phyloP scores from a whole-genome alignment of 768 basidiomycete genomes.

The Rickenella mellea region DNA sequence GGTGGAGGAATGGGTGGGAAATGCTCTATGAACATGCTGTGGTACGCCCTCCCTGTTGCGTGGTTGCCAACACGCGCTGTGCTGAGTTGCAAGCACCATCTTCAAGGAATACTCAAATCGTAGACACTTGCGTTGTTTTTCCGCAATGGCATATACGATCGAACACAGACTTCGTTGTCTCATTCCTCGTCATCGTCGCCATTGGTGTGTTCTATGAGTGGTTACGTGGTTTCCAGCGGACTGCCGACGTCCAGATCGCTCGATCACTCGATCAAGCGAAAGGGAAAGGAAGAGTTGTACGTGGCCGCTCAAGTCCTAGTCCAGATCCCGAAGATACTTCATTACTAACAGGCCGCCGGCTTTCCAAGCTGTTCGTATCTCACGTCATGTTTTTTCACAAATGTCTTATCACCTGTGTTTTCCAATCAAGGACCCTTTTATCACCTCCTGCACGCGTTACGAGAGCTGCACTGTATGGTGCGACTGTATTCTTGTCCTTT shows the following conservation, averaged over 20 bases:
- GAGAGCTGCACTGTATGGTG: conserved; percentile 65
- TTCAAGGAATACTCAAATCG: conserved; percentile 63
- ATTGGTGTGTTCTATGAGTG: conserved; percentile 78
- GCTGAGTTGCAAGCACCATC: neutral
- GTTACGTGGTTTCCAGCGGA: conserved; percentile 52
- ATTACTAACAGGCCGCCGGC: conserved; percentile 38
- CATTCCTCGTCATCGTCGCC: conserved; percentile 52
- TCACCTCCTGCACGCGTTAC: conserved; percentile 41
- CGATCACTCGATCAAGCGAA: conserved; percentile 35
- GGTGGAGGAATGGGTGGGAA: conserved; percentile 23
- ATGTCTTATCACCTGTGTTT: neutral
- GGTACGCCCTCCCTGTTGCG: conserved; percentile 27
- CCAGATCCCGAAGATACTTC: conserved; percentile 42
- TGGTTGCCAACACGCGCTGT: conserved; percentile 1
- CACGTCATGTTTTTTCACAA: neutral
- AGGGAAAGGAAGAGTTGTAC: conserved; percentile 32
- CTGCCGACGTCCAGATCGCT: conserved; percentile 52
- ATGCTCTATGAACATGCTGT: conserved; percentile 80
- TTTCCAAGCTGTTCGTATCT: conserved; percentile 41
- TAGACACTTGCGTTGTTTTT: conserved; percentile 79
- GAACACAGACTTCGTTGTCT: conserved; percentile 45
- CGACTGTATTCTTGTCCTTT: conserved; percentile 69
- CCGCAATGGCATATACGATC: conserved; percentile 65
- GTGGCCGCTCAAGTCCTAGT: conserved; percentile 32
- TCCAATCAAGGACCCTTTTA: conserved; percentile 33